Evolutionary conservation across 768 basidiomycete genomes (phyloP).

Genomic region (Boletus sp.): DNA sequence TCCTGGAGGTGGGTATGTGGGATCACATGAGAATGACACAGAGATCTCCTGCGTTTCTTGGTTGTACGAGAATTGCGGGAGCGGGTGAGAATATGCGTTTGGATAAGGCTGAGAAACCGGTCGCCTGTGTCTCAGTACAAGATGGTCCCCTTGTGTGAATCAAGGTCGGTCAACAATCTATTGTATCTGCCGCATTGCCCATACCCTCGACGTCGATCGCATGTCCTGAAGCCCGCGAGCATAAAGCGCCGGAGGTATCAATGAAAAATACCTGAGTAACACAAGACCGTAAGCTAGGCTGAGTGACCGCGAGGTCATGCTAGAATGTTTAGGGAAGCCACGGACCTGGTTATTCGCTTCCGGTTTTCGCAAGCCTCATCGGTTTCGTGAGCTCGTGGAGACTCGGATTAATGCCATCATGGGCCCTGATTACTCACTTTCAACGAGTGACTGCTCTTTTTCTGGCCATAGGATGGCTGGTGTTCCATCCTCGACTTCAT

Average conservation of each 20-base stretch:
- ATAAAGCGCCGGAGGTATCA: slow-evolving; percentile 71
- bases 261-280: slow-evolving; percentile 74
- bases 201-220: slow-evolving; percentile 77
- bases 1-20: slow-evolving; percentile 49
- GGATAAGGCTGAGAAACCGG: slow-evolving; percentile 77
- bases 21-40: slow-evolving; percentile 60
- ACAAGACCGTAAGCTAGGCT: not conserved
- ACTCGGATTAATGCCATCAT: not conserved
- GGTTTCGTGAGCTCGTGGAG: slow-evolving; percentile 11
- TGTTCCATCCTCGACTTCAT: slow-evolving; percentile 36
- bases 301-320: not conserved
- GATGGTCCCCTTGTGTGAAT: slow-evolving; percentile 47
- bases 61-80: slow-evolving; percentile 66
- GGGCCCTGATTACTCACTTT: slow-evolving; percentile 47
- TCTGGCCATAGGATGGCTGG: slow-evolving; percentile 64
- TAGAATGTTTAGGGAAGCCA: not conserved
- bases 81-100: slow-evolving; percentile 71
- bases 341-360: slow-evolving; percentile 71
- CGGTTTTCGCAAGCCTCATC: slow-evolving; percentile 60
- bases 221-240: slow-evolving; percentile 76
- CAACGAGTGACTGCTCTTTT: slow-evolving; percentile 74
- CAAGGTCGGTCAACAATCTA: slow-evolving; percentile 5
- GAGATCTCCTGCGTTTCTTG: slow-evolving; percentile 53
- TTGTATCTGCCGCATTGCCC: slow-evolving; percentile 4
- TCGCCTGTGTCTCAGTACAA: slow-evolving; percentile 73